Conservation (phyloP, 2,329 filamentous ascomycete genomes). For the Fusarium anguioides region DNA sequence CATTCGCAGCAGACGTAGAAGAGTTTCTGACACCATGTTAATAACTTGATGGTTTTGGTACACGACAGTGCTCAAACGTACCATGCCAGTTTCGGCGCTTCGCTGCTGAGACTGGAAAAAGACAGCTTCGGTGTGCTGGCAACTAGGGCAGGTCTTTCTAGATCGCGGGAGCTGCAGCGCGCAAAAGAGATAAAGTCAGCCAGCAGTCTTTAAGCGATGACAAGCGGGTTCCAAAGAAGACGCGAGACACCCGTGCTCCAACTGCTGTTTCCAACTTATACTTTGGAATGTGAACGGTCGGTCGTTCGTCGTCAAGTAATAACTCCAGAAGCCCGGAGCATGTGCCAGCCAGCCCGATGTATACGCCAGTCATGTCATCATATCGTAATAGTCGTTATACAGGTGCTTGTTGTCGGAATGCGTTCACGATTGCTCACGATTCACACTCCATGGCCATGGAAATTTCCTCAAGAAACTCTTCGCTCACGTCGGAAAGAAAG, state of each 20-base stretch:
- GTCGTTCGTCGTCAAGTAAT: constrained; percentile 25
- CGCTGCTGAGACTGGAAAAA: constrained; percentile 99
- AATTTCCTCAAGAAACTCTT: constrained; percentile 39
- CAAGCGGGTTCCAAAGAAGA: constrained; percentile 46
- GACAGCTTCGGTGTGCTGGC: constrained; percentile 88
- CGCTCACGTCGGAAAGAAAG: constrained; percentile 36
- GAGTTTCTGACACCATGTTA: constrained; percentile 71
- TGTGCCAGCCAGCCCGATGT: constrained; percentile 40
- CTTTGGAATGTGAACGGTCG: constrained; percentile 28
- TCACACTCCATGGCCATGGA: constrained; percentile 41
- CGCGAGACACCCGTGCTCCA: constrained; percentile 41
- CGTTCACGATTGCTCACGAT: constrained; percentile 17
- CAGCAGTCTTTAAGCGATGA: constrained; percentile 48
- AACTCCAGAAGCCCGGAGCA: constrained; percentile 37
- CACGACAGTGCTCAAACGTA: constrained; percentile 59
- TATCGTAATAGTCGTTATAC: constrained; percentile 17
- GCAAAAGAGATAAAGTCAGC: constrained; percentile 57
- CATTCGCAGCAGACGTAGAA: constrained; percentile 96
- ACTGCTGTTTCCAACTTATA: constrained; percentile 41
- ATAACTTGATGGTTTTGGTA: not conserved
- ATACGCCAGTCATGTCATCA: constrained; percentile 29
- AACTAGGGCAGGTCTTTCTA: constrained; percentile 85
- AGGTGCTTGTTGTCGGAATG: not conserved
- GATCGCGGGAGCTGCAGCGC: constrained; percentile 84
- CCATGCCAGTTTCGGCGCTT: constrained; percentile 98